Base-by-base conservation (phyloP, 768 basidiomycete species). In the Tephrocybe sp. region DNA sequence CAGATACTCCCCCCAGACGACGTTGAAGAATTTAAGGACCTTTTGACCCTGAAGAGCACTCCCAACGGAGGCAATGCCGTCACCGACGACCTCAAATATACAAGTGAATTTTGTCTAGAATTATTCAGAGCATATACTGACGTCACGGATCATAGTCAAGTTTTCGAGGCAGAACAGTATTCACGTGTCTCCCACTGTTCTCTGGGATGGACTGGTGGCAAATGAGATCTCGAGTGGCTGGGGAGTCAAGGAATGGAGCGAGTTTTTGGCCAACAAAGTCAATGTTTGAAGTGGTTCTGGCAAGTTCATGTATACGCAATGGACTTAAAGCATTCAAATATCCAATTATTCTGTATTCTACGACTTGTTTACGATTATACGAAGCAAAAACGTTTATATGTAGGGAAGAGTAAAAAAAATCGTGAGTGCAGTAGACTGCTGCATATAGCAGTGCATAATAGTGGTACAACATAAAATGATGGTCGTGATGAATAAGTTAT, bases 151-250 rank as follows among this genome's bases (percentile, higher is more conserved):
- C n/a, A n/a, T 58, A 94, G 91, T 97, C 75, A 97, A 94, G 67
- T 86, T 86, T 64, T 82, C 88, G 13, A 76, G 94, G 54, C 94
- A 97, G 71, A 97, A 97, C 53, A 77, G 89, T 2, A 82, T 97
- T 33, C 94, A 97, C 56, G 91, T 95, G 40, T 94, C 92, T 1
- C 91, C 93, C 3, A 88, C 91, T 33, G 79, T 75, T 2, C 69
- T 90, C 2, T 88, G 83, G 81, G 86, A 93, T 56, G 88, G 91
- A 42, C 71, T 86, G 47, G 61, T 90, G 45, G 85, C 81, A 10
- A 76, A 71, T 42, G 84, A 89, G 41, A 73, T 94, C 25, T 86
- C 85, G 4, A 92, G 91, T 61, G 78, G 83, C 18, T 97, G 91
- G 89, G 86, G 79, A 3, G 77, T 85, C 60, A 73, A 73, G 33